Conservation (phyloP, 2,329 filamentous ascomycete genomes). For the Cyphellophora europaea region DNA sequence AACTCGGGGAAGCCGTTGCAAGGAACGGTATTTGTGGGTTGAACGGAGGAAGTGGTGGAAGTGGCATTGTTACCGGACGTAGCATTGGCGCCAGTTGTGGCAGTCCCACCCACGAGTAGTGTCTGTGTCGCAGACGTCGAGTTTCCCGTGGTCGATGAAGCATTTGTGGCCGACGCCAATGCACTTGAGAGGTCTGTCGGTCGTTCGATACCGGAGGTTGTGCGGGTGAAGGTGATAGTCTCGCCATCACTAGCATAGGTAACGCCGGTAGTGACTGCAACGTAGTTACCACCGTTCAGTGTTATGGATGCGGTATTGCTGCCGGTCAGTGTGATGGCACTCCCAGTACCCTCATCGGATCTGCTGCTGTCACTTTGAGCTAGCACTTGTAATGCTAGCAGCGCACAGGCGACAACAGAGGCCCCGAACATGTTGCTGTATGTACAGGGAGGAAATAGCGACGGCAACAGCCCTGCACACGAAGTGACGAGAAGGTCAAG, state of each 20-base stretch:
- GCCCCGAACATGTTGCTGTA: too few relatives aligned
- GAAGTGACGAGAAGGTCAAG: too few relatives aligned
- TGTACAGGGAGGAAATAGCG: too few relatives aligned
- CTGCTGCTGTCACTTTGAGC: slow-evolving; percentile 4
- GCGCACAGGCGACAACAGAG: too few relatives aligned
- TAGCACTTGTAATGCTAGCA: neutral
- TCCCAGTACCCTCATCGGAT: neutral
- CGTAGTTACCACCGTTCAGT: slow-evolving; percentile 14
- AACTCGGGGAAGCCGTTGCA: slow-evolving; percentile 75
- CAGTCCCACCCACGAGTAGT: slow-evolving; percentile 27
- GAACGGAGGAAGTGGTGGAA: slow-evolving; percentile 31
- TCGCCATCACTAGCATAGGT: slow-evolving; percentile 17
- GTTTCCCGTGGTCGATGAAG: slow-evolving; percentile 21
- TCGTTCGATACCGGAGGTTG: slow-evolving; percentile 17
- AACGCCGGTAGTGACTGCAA: slow-evolving; percentile 20
- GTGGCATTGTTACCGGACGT: slow-evolving; percentile 40
- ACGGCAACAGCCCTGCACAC: too few relatives aligned
- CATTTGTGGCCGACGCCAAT: slow-evolving; percentile 10
- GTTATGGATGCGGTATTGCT: slow-evolving; percentile 9
- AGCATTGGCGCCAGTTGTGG: slow-evolving; percentile 21
- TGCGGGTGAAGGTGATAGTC: slow-evolving; percentile 19
- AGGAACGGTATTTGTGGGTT: slow-evolving; percentile 61
- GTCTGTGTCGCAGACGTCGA: slow-evolving; percentile 26
- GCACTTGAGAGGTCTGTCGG: slow-evolving; percentile 15
- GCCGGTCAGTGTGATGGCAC: slow-evolving; percentile 2